A percentile compares a stretch with the other conserved stretches of the same genome.
These are phyloP conservation scores for Xylaria multiplex DNA, from an alignment of 2,329 filamentous ascomycete genomes.

Conservation along the genomic window DNA sequence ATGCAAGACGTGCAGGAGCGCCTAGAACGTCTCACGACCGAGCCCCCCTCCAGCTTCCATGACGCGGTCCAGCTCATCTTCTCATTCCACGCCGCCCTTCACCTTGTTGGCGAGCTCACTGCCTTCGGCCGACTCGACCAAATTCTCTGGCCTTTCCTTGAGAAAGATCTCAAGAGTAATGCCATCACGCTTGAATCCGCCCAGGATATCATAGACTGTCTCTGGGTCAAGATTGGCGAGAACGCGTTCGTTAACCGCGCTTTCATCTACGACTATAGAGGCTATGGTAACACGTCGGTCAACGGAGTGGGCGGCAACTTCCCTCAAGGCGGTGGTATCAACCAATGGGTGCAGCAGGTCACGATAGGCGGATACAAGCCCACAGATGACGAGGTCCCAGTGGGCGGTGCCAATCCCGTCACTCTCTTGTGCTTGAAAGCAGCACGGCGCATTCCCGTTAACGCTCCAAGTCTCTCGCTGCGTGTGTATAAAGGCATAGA, in stretches of 20 bases:
- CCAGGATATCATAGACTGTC: constrained; percentile 34
- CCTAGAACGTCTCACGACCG: constrained; percentile 12
- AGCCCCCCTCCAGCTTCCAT: constrained; percentile 27
- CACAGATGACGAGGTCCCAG: constrained; percentile 20
- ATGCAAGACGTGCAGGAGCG: constrained; percentile 30
- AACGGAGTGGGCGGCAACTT: constrained; percentile 33
- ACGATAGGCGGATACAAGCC: constrained; percentile 32
- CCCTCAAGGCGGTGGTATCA: constrained; percentile 35
- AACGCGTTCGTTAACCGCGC: constrained; percentile 37
- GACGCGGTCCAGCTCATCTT: constrained; percentile 35
- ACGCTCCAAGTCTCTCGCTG: constrained; percentile 32
- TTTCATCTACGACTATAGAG: constrained; percentile 34
- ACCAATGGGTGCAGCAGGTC: constrained; percentile 36
- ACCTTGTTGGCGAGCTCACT: constrained; percentile 35
- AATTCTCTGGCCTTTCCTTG: constrained; percentile 34
- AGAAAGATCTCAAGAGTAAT: constrained; percentile 13
- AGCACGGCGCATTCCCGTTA: constrained; percentile 33
- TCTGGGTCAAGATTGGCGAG: constrained; percentile 36
- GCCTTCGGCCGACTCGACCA: constrained; percentile 34
- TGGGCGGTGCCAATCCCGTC: constrained; percentile 31
- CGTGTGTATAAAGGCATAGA: constrained; percentile 28
- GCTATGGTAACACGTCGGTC: constrained; percentile 29
- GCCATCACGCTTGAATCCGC: constrained; percentile 17
- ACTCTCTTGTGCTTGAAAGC: constrained; percentile 32
- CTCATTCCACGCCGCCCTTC: constrained; percentile 28